phyloP scores from a whole-genome alignment of 1,284 basidiomycete genomes.

The Ustilago sp. region DNA sequence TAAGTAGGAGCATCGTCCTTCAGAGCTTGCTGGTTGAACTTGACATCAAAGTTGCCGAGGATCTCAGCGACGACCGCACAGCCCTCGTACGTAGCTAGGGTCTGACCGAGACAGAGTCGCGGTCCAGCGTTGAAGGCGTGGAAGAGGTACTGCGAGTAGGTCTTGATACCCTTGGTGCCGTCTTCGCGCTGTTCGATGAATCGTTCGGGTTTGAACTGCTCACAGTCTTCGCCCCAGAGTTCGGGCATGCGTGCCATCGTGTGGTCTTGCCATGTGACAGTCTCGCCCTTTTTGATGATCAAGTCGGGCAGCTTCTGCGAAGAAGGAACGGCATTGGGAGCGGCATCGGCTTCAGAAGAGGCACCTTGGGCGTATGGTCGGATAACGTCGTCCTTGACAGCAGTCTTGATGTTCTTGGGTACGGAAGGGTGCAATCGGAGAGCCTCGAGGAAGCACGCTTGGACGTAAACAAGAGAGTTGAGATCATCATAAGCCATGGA shows the following conservation, averaged over 20 bases:
- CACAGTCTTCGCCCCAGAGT: constrained; percentile 62
- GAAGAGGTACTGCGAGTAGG: constrained; percentile 71
- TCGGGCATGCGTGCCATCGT: constrained; percentile 63
- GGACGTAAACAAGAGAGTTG: constrained; percentile 44
- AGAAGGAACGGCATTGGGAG: constrained; percentile 36
- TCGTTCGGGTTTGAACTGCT: constrained; percentile 66
- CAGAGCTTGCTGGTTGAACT: constrained; percentile 38
- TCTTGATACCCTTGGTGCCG: constrained; percentile 69
- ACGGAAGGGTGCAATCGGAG: constrained; percentile 62
- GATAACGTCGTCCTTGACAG: constrained; percentile 58
- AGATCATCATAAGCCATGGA: constrained; percentile 59
- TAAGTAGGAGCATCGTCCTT: constrained; percentile 42
- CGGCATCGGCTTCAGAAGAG: constrained; percentile 29
- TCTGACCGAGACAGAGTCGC: constrained; percentile 68
- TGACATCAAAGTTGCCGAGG: constrained; percentile 43
- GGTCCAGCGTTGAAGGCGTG: constrained; percentile 67
- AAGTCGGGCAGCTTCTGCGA: constrained; percentile 51
- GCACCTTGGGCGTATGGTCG: constrained; percentile 43
- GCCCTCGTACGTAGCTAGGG: constrained; percentile 61
- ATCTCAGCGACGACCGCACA: constrained; percentile 49
- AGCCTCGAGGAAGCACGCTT: constrained; percentile 59
- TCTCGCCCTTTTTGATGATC: constrained; percentile 50
- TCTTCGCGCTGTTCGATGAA: constrained; percentile 62
- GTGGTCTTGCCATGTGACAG: constrained; percentile 54
- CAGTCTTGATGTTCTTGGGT: constrained; percentile 58